Evolutionary conservation across 306 rosid genomes (phyloP).

Genomic region (Cucurbita ficifolia): DNA sequence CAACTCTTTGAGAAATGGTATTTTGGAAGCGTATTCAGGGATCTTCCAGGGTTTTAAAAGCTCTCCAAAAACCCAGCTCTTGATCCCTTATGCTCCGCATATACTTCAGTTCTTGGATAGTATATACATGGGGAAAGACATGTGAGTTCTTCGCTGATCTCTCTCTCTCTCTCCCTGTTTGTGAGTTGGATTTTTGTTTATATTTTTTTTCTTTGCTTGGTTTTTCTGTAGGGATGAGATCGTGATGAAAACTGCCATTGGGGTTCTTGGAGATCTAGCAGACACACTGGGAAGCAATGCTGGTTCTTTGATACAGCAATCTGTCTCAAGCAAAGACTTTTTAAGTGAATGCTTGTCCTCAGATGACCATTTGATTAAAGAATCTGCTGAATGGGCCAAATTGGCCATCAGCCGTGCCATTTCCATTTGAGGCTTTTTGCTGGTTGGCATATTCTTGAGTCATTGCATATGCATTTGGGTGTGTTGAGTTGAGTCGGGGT

Average conservation of each 20-base stretch:
- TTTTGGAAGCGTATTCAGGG: constrained; percentile 88
- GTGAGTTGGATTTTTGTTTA: not conserved
- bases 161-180: not conserved
- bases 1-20: constrained; percentile 80
- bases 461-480: constrained; percentile 80
- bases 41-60: constrained; percentile 93
- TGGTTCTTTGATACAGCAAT: constrained; percentile 64
- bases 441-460: constrained; percentile 18
- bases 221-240: constrained; percentile 59
- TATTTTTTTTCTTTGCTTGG: not conserved
- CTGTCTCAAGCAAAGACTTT: constrained; percentile 75
- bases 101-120: constrained; percentile 84
- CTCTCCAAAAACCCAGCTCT: constrained; percentile 63
- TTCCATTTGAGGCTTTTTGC: constrained; percentile 40
- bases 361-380: constrained; percentile 66
- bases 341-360: constrained; percentile 72
- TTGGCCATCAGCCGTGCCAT: constrained; percentile 70
- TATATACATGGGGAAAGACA: constrained; percentile 70
- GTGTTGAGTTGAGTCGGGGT: constrained; percentile 55
- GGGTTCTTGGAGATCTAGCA: constrained; percentile 86
- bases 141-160: constrained; percentile 30
- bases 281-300: constrained; percentile 70
- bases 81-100: constrained; percentile 79
- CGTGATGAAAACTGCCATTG: constrained; percentile 78
- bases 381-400: constrained; percentile 93